Percentiles rank a stretch among this genome's conserved stretches.
Conservation (phyloP, 1,139 yeast species). For the Candida sanyaensis region DNA sequence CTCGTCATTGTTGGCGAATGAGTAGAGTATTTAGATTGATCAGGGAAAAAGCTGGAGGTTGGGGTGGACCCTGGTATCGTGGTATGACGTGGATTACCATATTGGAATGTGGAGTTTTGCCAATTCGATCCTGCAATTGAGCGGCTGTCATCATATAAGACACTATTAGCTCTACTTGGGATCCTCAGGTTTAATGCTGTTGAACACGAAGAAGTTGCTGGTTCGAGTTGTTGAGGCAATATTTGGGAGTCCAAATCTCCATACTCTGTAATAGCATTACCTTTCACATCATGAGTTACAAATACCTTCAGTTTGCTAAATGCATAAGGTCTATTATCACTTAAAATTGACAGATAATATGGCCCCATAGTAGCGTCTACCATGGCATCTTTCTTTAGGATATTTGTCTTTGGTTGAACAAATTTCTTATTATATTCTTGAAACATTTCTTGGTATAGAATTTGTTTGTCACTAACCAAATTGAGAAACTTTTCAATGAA, state of each 20-base stretch:
- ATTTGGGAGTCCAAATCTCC: constrained; percentile 11
- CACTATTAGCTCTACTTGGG: constrained; percentile 7
- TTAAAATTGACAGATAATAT: constrained; percentile 29
- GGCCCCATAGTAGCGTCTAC: constrained; percentile 61
- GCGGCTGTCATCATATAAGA: constrained; percentile 1
- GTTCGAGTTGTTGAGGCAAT: constrained; percentile 7
- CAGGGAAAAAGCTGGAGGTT: background rate
- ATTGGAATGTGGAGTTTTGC: constrained; percentile 2
- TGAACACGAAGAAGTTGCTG: constrained; percentile 1
- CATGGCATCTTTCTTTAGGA: constrained; percentile 59
- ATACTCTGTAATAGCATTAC: constrained; percentile 25
- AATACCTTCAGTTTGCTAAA: constrained; percentile 44
- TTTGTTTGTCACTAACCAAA: constrained; percentile 58
- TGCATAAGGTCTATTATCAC: constrained; percentile 29
- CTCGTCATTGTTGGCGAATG: constrained; percentile 3
- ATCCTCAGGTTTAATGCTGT: constrained; percentile 2
- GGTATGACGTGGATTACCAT: background rate
- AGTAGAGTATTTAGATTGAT: background rate
- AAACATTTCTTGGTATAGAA: constrained; percentile 61
- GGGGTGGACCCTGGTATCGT: background rate
- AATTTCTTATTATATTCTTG: constrained; percentile 65
- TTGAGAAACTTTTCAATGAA: constrained; percentile 48
- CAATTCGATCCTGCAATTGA: background rate
- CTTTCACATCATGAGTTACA: constrained; percentile 48
- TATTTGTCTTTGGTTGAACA: constrained; percentile 61